Base-by-base conservation (phyloP, 2,329 filamentous ascomycete genomes). In the Fusarium robinianum region DNA sequence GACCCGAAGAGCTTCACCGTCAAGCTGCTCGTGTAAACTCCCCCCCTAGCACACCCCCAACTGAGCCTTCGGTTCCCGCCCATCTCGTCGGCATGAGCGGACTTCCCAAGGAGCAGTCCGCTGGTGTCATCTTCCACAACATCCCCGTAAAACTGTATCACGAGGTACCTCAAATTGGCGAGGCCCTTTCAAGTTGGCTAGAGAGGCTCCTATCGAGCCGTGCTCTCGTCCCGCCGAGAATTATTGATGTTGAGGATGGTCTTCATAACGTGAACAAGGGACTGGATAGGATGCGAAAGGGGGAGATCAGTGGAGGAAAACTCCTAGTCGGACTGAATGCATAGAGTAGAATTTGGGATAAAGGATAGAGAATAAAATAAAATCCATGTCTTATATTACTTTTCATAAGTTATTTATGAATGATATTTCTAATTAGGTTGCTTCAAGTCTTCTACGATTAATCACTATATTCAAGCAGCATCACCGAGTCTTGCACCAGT, bases 101-200 rank as follows among this genome's bases (percentile, higher is more conserved):
- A 0, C 53, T 88, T 3, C 87, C 87, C 0, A 88, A 87, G 59
- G 65, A 67, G 2, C 64, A 66, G 0, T 62, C 67, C 0, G 67
- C 70, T 0, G 74, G 74, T 0, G 71, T 82, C 0, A 63, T 71
- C 5, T 76, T 82, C 43, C 85, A 89, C 58, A 80, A 74, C 0
- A 83, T 90, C 0, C 87, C 87, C 0, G 87, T 91, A 49, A 90
- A 90, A 65, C 60, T 88, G 4, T 90, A 88, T 59, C 87, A 91
- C 60, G 81, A 85, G 45, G 75, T 83, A 0, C 77, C 81, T 0
- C 72, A 73, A 2, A 72, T 90, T 0, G 87, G 87, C 0, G 77
- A 83, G 50, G 73, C 73, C 0, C 62, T 89, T 40, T 81, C 81
- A 9, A 62, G 70, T 2, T 90, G 87, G 87, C 68, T 89, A 17